These are phyloP conservation scores for Fusarium citri DNA, from an alignment of 2,329 filamentous ascomycete genomes.

Conservation along the genomic window DNA sequence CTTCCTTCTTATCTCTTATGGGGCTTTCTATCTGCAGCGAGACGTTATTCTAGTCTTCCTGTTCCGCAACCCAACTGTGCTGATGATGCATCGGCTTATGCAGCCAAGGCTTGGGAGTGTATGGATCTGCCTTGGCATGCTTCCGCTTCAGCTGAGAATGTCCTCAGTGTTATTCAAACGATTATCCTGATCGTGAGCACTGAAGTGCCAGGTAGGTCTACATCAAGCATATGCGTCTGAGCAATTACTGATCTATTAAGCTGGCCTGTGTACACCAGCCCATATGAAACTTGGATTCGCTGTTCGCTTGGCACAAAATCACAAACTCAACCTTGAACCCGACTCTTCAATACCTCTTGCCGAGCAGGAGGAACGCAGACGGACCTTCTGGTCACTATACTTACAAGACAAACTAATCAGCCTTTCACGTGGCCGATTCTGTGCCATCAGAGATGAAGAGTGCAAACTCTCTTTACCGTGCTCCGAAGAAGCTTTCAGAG, in stretches of 20 bases:
- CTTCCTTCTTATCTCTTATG: slow-evolving; percentile 7
- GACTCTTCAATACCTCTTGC: not conserved
- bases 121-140: slow-evolving; percentile 25
- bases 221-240: no score
- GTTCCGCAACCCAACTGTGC: not conserved
- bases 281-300: slow-evolving; percentile 27
- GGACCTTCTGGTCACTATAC: slow-evolving; percentile 16
- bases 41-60: slow-evolving; percentile 4
- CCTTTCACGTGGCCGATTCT: slow-evolving; percentile 17
- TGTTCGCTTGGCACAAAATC: slow-evolving; percentile 11
- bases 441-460: slow-evolving; percentile 12
- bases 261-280: slow-evolving; percentile 13
- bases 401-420: slow-evolving; percentile 12
- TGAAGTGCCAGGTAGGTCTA: slow-evolving; percentile 4
- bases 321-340: slow-evolving; percentile 12
- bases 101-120: slow-evolving; percentile 12
- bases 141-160: not conserved
- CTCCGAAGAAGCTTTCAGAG: slow-evolving; percentile 7
- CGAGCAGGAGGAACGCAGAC: not conserved
- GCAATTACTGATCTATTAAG: not conserved
- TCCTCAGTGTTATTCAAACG: slow-evolving; percentile 7
- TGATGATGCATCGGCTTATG: slow-evolving; percentile 15
- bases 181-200: slow-evolving; percentile 27
- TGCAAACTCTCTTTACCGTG: slow-evolving; percentile 8
- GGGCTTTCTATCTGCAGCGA: slow-evolving; percentile 14